Conservation (phyloP, 495 filamentous ascomycete species). For the Xylaria intraflava region DNA sequence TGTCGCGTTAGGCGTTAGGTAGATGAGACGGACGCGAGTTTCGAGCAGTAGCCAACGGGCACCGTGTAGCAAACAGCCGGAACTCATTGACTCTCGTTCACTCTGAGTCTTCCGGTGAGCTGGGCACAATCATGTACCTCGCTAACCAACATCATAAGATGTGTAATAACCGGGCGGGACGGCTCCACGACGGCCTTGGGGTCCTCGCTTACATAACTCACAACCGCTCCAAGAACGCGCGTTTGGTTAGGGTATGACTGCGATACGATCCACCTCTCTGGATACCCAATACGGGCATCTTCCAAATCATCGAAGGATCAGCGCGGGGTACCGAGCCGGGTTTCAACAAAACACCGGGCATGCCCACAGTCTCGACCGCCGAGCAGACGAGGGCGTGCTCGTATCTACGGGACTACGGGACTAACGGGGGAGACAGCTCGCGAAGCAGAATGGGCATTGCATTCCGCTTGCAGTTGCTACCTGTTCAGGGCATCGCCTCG, state of each 20-base stretch:
- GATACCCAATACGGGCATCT: neutral
- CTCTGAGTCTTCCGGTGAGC: neutral
- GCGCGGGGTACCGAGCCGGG: neutral
- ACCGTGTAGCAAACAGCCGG: too few relatives aligned
- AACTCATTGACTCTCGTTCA: too few relatives aligned
- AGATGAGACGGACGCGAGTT: neutral
- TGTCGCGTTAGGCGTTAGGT: neutral
- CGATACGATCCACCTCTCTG: neutral
- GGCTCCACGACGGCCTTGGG: neutral
- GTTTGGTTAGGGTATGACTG: neutral
- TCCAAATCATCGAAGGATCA: constrained; percentile 6
- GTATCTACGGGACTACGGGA: neutral
- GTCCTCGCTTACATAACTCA: constrained; percentile 1
- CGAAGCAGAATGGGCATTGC: too few relatives aligned
- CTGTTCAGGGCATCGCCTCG: neutral
- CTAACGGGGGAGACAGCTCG: too few relatives aligned
- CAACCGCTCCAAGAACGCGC: too few relatives aligned
- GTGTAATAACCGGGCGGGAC: neutral
- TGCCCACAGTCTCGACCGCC: neutral
- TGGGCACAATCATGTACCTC: too few relatives aligned
- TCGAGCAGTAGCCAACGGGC: too few relatives aligned
- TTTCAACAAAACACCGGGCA: too few relatives aligned
- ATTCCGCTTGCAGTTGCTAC: neutral
- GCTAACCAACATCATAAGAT: too few relatives aligned
- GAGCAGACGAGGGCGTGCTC: neutral